Percentiles rank a stretch among this genome's conserved stretches.
Evolutionary conservation across 257 asterid species (phyloP).

Genomic region (Misopates orontium): DNA sequence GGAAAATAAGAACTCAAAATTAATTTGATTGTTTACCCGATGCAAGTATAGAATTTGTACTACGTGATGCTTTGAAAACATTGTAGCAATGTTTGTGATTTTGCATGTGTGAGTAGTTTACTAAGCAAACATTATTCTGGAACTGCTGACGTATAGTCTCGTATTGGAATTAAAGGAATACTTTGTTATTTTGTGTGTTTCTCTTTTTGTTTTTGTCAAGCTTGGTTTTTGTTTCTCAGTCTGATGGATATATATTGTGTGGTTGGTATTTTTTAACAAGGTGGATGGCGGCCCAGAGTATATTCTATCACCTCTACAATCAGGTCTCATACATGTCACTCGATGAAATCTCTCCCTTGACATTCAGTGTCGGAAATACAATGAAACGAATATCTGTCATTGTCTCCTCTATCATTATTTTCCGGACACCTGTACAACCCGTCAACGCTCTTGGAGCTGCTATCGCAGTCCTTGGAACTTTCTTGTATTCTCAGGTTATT

Average conservation of each 20-base stretch:
- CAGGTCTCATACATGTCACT: slow-evolving; percentile 97
- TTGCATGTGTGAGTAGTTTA: too few species aligned
- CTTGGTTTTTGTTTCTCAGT: neutral
- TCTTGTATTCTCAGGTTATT: slow-evolving; percentile 90
- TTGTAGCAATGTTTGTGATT: too few species aligned
- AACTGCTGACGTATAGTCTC: too few species aligned
- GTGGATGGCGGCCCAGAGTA: slow-evolving; percentile 97
- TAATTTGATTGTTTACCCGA: too few species aligned
- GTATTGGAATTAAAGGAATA: too few species aligned
- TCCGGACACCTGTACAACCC: slow-evolving; percentile 87
- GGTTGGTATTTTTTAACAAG: slow-evolving; percentile 42
- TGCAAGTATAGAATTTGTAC: too few species aligned
- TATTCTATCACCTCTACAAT: slow-evolving; percentile 91
- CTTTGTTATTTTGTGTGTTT: too few species aligned
- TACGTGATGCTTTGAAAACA: too few species aligned
- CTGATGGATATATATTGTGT: slow-evolving; percentile 28
- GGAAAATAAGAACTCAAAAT: too few species aligned
- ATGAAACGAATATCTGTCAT: slow-evolving; percentile 95
- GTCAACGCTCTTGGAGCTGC: slow-evolving; percentile 98
- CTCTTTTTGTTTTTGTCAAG: slow-evolving; percentile 9
- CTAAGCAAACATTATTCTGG: too few species aligned
- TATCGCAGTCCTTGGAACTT: slow-evolving; percentile 85
- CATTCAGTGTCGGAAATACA: slow-evolving; percentile 92
- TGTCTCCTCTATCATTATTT: slow-evolving; percentile 88
- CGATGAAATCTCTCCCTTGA: slow-evolving; percentile 94